Base-by-base conservation (phyloP, 2,329 filamentous ascomycete species). In the Calonectria naviculata region DNA sequence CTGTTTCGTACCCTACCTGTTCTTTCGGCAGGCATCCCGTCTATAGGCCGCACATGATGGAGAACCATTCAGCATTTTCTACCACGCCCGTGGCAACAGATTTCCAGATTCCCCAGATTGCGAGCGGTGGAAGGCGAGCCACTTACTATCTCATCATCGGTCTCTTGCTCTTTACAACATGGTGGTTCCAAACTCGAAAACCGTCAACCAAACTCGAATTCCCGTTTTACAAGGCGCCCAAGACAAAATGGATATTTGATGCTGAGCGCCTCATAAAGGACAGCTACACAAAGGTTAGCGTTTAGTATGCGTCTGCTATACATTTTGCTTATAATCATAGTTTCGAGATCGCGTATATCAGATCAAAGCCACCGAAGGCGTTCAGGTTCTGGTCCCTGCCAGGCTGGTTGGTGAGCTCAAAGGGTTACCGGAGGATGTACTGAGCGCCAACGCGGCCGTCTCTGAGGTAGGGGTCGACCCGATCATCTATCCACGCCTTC, bases 271-370 rank as follows among this genome's bases (percentile, higher is more conserved):
- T 87, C 38, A 83, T 88, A 19, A 83, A 82, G 64, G 85, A 88
- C 52, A 89, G 87, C 75, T 89, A 89, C 70, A 78, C 77, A 73
- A 87, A 87, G 82, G 86, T 87, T 63, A 17, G 74, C 49, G 36
- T n/a, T 7, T 21, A 17, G 0, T 15, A 5, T 21, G 15, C 26
- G 13, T 24, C 2, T 5, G 24, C 13, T 46, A 24, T 8, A 13
- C 28, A 61, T 28, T 17, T n/a, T 70, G 29, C 77, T 81, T 28
- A 81, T 72, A 8, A 8, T 65, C 28, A 9, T 34, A 88, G 86
- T 88, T 88, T 68, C 83, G 84, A 44, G 85, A 88, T 73, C 81
- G 76, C n/a, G 83, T 86, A 19, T 88, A 89, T 67, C 86, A 88
- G 71, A 87, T 88, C 78, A 86, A 84, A 74, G 85, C 86, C 5